phyloP scores from a whole-genome alignment of 441 rosid species.

The Capsella rubella region DNA sequence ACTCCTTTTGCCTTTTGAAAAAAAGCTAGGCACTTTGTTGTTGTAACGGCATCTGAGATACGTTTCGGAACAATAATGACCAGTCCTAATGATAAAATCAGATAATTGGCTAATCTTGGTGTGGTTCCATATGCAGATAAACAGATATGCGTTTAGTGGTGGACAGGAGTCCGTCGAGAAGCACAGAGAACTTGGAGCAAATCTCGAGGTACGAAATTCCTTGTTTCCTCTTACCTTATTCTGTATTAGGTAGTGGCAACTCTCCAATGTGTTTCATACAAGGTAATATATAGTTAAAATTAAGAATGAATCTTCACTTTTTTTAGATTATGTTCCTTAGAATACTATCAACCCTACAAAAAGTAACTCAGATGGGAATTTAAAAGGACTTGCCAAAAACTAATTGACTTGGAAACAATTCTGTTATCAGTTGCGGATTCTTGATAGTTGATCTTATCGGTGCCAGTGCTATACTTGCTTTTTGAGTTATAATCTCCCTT shows the following conservation, averaged over 20 bases:
- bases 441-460: slow-evolving; percentile 4
- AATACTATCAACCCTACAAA: no score
- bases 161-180: slow-evolving; percentile 79
- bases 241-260: slow-evolving; percentile 8
- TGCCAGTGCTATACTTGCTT: background rate
- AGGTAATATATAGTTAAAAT: background rate
- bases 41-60: background rate
- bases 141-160: slow-evolving; percentile 83
- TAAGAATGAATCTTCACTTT: background rate
- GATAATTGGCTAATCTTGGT: background rate
- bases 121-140: slow-evolving; percentile 57
- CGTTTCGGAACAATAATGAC: background rate
- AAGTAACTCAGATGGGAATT: background rate
- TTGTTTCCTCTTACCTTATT: slow-evolving; percentile 2
- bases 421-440: background rate
- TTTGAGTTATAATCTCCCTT: background rate
- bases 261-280: slow-evolving; percentile 10
- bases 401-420: background rate
- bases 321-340: background rate
- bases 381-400: slow-evolving; percentile 3
- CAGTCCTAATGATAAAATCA: background rate
- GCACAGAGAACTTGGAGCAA: slow-evolving; percentile 77
- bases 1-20: background rate
- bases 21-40: background rate
- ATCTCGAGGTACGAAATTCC: slow-evolving; percentile 70